Percentiles rank a stretch among this genome's conserved stretches.
Conservation (phyloP, 805 yeast species). For the Nakazawaea ambrosiae region DNA sequence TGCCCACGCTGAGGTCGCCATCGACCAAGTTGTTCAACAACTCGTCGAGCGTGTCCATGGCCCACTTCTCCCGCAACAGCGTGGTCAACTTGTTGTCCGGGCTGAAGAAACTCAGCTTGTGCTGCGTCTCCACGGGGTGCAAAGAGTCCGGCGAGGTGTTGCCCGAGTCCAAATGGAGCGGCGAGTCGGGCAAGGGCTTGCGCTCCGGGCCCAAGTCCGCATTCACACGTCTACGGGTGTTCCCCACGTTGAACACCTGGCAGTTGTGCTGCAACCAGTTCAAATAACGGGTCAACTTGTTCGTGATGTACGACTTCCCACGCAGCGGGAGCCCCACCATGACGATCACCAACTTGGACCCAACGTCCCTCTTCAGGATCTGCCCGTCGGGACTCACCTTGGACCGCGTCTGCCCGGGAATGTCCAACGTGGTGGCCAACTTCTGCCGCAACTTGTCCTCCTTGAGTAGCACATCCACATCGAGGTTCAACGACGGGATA, state of each 20-base stretch:
- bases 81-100: slow-evolving; percentile 67
- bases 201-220: slow-evolving; percentile 61
- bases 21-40: slow-evolving; percentile 71
- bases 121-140: slow-evolving; percentile 23
- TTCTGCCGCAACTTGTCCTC: slow-evolving; percentile 6
- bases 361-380: slow-evolving; percentile 60
- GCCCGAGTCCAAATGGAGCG: slow-evolving; percentile 14
- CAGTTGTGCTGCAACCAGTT: slow-evolving; percentile 94
- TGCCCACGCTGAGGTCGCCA: slow-evolving; percentile 88
- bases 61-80: slow-evolving; percentile 85
- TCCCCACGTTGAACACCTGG: slow-evolving; percentile 90
- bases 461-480: slow-evolving; percentile 1
- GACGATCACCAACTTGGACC: slow-evolving; percentile 80
- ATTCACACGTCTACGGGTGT: slow-evolving; percentile 77
- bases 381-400: slow-evolving; percentile 72
- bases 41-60: slow-evolving; percentile 85
- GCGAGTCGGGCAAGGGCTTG: slow-evolving; percentile 48
- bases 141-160: slow-evolving; percentile 15
- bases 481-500: slow-evolving; percentile 14
- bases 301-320: slow-evolving; percentile 90
- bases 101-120: slow-evolving; percentile 78
- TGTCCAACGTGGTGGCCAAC: slow-evolving; percentile 64
- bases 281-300: slow-evolving; percentile 80
- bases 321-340: slow-evolving; percentile 97
- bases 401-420: slow-evolving; percentile 86